A percentile compares a stretch with the other conserved stretches of the same genome.
Evolutionary conservation across 2,329 filamentous ascomycete species (phyloP).

Genomic region (Geosmithia flava): DNA sequence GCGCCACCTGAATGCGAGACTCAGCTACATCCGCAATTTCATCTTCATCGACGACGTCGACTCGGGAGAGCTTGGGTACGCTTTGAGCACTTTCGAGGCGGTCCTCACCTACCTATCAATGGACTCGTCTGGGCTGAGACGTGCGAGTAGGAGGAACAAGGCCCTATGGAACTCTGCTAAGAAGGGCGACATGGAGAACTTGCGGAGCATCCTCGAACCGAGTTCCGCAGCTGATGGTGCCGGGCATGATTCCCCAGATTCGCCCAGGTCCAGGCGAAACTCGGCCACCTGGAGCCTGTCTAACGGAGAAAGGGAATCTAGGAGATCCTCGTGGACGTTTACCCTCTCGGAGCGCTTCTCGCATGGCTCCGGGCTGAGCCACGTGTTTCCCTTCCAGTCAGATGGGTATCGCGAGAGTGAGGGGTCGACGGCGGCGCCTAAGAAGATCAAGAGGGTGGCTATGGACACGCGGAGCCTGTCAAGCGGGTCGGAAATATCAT

Average conservation of each 20-base stretch:
- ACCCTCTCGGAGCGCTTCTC: constrained; percentile 38
- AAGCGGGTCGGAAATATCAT: constrained; percentile 72
- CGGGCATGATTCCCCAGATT: constrained; percentile 26
- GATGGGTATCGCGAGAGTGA: constrained; percentile 31
- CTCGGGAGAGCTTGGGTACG: constrained; percentile 90
- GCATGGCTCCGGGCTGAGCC: constrained; percentile 50
- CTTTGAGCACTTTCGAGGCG: constrained; percentile 88
- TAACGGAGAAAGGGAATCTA: constrained; percentile 24
- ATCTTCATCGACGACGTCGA: constrained; percentile 98
- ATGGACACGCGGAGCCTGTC: constrained; percentile 87
- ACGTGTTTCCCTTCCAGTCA: constrained; percentile 82
- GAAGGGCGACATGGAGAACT: constrained; percentile 60
- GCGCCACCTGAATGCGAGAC: constrained; percentile 72
- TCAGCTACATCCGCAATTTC: constrained; percentile 94
- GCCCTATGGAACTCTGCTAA: constrained; percentile 78
- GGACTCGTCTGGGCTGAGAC: constrained; percentile 70
- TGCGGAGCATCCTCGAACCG: constrained; percentile 72
- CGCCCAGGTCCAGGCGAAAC: constrained; percentile 26
- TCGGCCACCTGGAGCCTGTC: constrained; percentile 35
- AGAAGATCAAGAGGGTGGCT: constrained; percentile 65
- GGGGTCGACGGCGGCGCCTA: constrained; percentile 17
- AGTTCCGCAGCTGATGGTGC: constrained; percentile 35
- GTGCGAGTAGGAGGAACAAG: constrained; percentile 76
- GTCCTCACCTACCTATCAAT: constrained; percentile 78
- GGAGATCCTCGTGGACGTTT: constrained; percentile 27